Base-by-base conservation (phyloP, 2,329 filamentous ascomycete genomes). In the Fusarium austroafricanum region DNA sequence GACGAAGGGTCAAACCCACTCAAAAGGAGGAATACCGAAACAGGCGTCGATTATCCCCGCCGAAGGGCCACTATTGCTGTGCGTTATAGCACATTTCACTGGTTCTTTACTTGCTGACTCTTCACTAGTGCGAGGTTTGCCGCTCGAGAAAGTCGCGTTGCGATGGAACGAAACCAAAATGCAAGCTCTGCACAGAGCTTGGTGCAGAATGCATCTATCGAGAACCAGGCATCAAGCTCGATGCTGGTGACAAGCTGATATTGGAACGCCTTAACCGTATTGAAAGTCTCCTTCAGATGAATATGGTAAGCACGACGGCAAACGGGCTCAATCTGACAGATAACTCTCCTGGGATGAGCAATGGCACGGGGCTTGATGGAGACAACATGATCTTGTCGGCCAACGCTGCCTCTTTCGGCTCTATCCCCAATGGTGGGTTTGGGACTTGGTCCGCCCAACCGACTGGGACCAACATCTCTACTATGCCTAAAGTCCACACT, bases 231-330 rank as follows among this genome's bases (percentile, higher is more conserved):
- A 92, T 95, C 82, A 96, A 96, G 80, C 86, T 96, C 11, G 92
- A 96, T 76, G 92, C 92, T 35, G 92, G 92, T 68, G 92, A 95
- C 82, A 95, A 94, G 80, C 83, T 96, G 57, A 96, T 96, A 64
- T 81, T 96, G 37, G 92, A 95, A 76, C 90, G 91, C 56, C 83
- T 96, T 35, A 88, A 86, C 71, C 89, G 91, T 53, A 94, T 96
- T 73, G 92, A 96, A 78, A 90, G 85, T 50, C 81, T 96, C 43
- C 83, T 96, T n/a, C 91, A 94, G 76, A 89, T 90, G 67, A 91
- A 83, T 68, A 81, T 93, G 69, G 81, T 85, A 20, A 81, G 79
- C 42, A 79, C 81, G 40, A 79, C 83, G 51, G 77, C 82, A 44
- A 87, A 83, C 65, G 83, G 83, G 35, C 81, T 89, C 63, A 83